Evolutionary conservation across 2,329 filamentous ascomycete genomes (phyloP).

Genomic region (Aspergillus eucalypticola): DNA sequence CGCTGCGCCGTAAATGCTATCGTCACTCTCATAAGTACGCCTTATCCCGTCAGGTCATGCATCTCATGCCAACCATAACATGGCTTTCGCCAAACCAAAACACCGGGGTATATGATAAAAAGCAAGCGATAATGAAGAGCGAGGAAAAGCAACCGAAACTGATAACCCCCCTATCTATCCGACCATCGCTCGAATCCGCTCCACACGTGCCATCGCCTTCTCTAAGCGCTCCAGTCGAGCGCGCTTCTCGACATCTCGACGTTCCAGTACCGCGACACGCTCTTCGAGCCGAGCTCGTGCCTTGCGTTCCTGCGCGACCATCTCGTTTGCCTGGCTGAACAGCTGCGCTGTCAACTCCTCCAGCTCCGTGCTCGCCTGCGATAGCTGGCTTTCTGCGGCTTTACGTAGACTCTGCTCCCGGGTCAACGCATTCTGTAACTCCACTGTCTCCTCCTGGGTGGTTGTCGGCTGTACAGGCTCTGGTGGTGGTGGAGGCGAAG

Average conservation of each 20-base stretch:
- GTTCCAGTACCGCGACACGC: conserved; percentile 48
- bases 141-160: conserved; percentile 4
- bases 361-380: conserved; percentile 58
- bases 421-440: conserved; percentile 56
- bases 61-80: not conserved
- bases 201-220: conserved; percentile 58
- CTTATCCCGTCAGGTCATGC: not conserved
- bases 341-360: conserved; percentile 62
- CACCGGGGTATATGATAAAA: conserved; percentile 4
- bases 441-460: conserved; percentile 32
- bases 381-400: conserved; percentile 58
- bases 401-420: conserved; percentile 57
- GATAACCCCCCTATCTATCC: conserved; percentile 22
- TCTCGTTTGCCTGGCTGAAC: conserved; percentile 66
- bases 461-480: conserved; percentile 23
- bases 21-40: too few species aligned
- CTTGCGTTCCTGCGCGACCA: conserved; percentile 64
- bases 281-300: conserved; percentile 56
- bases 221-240: conserved; percentile 57
- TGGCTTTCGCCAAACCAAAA: not conserved
- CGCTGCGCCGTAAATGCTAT: too few species aligned
- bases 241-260: conserved; percentile 52
- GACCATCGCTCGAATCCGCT: conserved; percentile 58
- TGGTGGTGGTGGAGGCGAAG: conserved; percentile 28
- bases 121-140: conserved; percentile 12